These are phyloP conservation scores for Leccinum solheimii DNA, from an alignment of 1,284 basidiomycete species.

Conservation along the genomic window DNA sequence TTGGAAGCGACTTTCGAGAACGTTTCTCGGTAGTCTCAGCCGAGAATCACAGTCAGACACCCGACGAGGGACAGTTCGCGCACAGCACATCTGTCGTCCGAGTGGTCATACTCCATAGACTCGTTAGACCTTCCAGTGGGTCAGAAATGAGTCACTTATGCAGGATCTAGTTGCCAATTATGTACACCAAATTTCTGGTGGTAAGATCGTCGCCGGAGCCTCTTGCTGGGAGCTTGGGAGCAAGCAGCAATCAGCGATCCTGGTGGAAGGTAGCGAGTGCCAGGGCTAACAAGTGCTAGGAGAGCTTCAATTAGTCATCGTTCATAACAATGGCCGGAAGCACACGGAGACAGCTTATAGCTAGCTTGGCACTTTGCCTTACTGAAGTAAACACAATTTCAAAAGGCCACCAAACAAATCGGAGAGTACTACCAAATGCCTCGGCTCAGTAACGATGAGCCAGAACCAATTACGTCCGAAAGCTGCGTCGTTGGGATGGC, in stretches of 20 bases:
- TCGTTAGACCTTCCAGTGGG: background rate
- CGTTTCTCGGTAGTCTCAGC: too few species aligned
- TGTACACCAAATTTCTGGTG: background rate
- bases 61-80: background rate
- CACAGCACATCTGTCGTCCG: too few species aligned
- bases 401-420: too few species aligned
- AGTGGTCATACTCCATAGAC: too few species aligned
- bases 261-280: background rate
- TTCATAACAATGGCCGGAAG: background rate
- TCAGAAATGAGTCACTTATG: background rate
- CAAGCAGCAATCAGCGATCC: background rate
- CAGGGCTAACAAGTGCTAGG: background rate
- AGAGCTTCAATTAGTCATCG: background rate
- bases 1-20: too few species aligned
- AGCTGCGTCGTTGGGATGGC: slow-evolving; percentile 66
- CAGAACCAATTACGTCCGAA: slow-evolving; percentile 42
- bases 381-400: too few species aligned
- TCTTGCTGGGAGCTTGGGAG: background rate
- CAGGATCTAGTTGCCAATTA: background rate
- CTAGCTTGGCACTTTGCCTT: too few species aligned
- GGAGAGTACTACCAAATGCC: too few species aligned
- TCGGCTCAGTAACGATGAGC: background rate
- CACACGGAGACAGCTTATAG: background rate
- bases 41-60: too few species aligned
- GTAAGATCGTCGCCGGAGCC: background rate